Evolutionary conservation across 148 eudicot genomes (phyloP).

Genomic region (Vaccinium macrocarpon): DNA sequence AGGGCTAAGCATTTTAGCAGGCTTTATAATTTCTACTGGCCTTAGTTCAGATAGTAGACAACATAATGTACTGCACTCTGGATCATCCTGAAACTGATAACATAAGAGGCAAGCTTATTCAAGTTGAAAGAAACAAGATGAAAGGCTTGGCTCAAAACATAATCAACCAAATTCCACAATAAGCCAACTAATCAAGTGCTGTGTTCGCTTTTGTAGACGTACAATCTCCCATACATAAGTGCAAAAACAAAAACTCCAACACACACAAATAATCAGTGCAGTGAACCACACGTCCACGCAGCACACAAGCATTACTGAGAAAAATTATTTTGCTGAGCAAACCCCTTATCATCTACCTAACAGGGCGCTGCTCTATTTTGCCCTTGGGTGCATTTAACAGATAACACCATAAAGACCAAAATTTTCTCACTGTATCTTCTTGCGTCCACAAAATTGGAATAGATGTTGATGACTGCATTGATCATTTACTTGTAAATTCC

Average conservation of each 20-base stretch:
- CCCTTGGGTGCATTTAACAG: not conserved
- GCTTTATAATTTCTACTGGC: constrained; percentile 93
- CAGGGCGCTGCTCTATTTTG: not conserved
- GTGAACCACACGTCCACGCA: not conserved
- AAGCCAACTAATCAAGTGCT: not conserved
- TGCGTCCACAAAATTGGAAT: not conserved
- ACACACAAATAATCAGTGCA: not conserved
- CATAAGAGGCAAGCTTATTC: constrained; percentile 21
- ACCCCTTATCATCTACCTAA: not conserved
- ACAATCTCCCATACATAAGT: not conserved
- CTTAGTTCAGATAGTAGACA: constrained; percentile 79
- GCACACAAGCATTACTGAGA: not conserved
- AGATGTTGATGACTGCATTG: not conserved
- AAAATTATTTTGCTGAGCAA: not conserved
- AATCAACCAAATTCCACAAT: not conserved
- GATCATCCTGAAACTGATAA: constrained; percentile 80
- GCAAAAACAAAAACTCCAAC: not conserved
- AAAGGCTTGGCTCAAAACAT: not conserved
- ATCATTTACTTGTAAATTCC: constrained; percentile 8
- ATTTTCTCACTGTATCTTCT: not conserved
- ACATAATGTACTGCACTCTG: constrained; percentile 78
- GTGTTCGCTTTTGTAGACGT: not conserved
- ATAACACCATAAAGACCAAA: not conserved
- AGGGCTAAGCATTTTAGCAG: constrained; percentile 67
- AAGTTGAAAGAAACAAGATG: not conserved